Conservation (phyloP, 106 monocot species). For the Narthecium ossifragum region DNA sequence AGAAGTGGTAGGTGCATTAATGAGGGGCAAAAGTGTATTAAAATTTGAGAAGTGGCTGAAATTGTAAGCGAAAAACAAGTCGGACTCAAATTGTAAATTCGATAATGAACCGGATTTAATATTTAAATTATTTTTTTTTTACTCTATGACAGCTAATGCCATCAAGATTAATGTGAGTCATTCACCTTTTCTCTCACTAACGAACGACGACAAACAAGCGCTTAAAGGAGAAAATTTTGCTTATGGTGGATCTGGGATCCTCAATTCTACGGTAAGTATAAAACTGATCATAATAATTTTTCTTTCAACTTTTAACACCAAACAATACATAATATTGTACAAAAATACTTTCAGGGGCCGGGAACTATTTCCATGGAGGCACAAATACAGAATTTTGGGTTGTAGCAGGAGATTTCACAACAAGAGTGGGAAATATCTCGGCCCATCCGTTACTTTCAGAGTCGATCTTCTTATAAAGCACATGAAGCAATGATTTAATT, state of each 20-base stretch:
- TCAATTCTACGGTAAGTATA: conserved; percentile 19
- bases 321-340: too few species aligned
- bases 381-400: not conserved
- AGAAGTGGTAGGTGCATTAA: too few species aligned
- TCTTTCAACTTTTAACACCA: not conserved
- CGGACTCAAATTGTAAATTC: too few species aligned
- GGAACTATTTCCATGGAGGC: not conserved
- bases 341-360: not conserved
- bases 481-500: not conserved
- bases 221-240: conserved; percentile 8
- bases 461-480: conserved; percentile 2
- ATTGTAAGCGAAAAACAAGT: too few species aligned
- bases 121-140: too few species aligned
- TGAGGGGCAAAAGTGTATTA: too few species aligned
- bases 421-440: not conserved
- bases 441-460: not conserved
- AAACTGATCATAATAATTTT: not conserved
- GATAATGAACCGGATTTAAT: too few species aligned
- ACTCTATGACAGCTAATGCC: not conserved
- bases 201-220: not conserved
- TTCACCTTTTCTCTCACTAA: conserved; percentile 12
- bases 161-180: conserved; percentile 7
- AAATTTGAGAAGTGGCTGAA: too few species aligned
- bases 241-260: conserved; percentile 28
- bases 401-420: not conserved